Evolutionary conservation across 163 green algal species (phyloP).

Genomic region (Volvox carteri): DNA sequence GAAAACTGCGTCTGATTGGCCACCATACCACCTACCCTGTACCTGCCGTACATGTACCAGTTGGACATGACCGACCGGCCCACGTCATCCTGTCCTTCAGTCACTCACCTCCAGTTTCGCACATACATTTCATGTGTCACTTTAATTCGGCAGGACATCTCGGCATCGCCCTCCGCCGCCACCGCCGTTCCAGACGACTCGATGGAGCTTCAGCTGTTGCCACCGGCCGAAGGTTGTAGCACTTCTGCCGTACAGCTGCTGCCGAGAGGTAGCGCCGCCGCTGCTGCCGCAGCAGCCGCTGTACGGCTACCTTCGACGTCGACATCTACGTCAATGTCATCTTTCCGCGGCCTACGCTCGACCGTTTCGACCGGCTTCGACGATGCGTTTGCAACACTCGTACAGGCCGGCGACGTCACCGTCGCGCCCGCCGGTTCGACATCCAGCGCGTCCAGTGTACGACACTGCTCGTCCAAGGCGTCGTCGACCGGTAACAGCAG

Average conservation of each 20-base stretch:
- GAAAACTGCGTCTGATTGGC: too few relatives aligned
- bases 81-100: too few relatives aligned
- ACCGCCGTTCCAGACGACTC: background rate
- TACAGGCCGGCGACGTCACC: background rate
- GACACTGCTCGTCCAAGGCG: background rate
- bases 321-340: background rate
- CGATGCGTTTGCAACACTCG: background rate
- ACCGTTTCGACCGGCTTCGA: background rate
- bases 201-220: background rate
- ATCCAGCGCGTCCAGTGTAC: background rate
- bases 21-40: too few relatives aligned
- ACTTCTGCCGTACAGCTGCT: background rate
- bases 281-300: background rate
- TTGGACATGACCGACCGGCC: too few relatives aligned
- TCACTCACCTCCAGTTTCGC: too few relatives aligned
- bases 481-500: conserved; percentile 1
- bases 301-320: background rate
- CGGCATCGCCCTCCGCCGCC: background rate
- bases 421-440: background rate
- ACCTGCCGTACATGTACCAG: too few relatives aligned
- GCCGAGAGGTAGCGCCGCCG: background rate
- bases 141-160: background rate
- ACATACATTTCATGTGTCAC: too few relatives aligned
- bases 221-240: background rate
- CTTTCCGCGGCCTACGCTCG: background rate